Evolutionary conservation across 2,329 filamentous ascomycete genomes (phyloP).

Genomic region (Colletotrichum kahawae): DNA sequence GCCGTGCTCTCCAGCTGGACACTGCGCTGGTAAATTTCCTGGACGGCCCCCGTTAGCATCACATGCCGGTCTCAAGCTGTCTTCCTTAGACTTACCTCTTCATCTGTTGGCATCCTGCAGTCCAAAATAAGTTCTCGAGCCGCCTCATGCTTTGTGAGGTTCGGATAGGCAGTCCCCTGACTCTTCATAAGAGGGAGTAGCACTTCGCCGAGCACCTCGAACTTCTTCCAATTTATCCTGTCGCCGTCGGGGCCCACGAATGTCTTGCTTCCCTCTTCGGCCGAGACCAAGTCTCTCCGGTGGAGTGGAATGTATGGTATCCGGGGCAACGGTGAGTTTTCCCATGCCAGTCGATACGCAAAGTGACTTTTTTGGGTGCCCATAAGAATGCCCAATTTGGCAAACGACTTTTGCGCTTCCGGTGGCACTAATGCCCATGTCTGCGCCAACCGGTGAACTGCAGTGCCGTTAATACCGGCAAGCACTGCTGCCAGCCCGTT

Average conservation of each 20-base stretch:
- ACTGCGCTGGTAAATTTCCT: slow-evolving; percentile 71
- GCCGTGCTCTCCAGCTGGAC: slow-evolving; percentile 60
- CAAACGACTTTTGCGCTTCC: slow-evolving; percentile 81
- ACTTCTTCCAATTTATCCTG: slow-evolving; percentile 97
- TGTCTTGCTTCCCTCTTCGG: slow-evolving; percentile 90
- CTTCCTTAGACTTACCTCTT: slow-evolving; percentile 70
- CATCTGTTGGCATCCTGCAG: slow-evolving; percentile 80
- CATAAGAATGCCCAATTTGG: slow-evolving; percentile 90
- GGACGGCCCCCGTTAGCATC: slow-evolving; percentile 27
- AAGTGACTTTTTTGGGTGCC: slow-evolving; percentile 90
- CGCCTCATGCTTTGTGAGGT: slow-evolving; percentile 71
- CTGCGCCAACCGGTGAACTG: slow-evolving; percentile 81
- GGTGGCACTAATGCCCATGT: slow-evolving; percentile 78
- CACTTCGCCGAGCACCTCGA: slow-evolving; percentile 93
- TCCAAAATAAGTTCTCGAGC: slow-evolving; percentile 80
- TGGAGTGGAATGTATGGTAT: slow-evolving; percentile 95
- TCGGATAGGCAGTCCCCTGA: slow-evolving; percentile 82
- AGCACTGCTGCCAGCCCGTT: slow-evolving; percentile 94
- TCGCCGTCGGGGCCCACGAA: slow-evolving; percentile 77
- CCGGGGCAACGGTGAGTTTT: slow-evolving; percentile 86
- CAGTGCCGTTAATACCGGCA: slow-evolving; percentile 87
- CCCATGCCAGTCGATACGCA: slow-evolving; percentile 96
- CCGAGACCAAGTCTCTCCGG: slow-evolving; percentile 86
- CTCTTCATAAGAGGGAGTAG: slow-evolving; percentile 90
- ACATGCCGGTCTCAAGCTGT: background rate